Conservation (phyloP, 139 green algal species). For the Dunaliella sp. region DNA sequence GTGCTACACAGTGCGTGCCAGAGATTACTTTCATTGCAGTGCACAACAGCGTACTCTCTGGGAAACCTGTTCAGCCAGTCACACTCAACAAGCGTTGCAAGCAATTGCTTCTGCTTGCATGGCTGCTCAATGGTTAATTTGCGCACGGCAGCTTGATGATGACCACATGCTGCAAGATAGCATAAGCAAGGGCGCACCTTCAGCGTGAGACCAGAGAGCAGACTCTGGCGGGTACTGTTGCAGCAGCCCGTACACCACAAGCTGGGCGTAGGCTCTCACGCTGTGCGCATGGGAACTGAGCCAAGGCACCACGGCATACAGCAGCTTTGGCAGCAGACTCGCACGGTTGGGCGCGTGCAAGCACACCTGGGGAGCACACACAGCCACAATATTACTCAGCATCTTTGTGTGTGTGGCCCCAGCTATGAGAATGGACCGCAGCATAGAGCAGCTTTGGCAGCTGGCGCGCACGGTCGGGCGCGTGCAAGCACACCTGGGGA, state of each 20-base stretch:
- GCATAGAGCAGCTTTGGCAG: slow-evolving; percentile 39
- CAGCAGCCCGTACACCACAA: slow-evolving; percentile 39
- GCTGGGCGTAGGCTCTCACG: slow-evolving; percentile 48
- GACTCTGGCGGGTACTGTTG: slow-evolving; percentile 22
- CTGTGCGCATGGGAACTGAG: slow-evolving; percentile 47
- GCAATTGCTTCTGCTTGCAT: too few relatives aligned
- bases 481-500: neutral
- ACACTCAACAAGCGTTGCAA: too few relatives aligned
- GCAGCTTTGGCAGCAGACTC: slow-evolving; percentile 30
- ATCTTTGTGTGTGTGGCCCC: too few relatives aligned
- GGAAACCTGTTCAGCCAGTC: too few relatives aligned
- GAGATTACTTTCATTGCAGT: too few relatives aligned
- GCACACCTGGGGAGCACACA: too few relatives aligned
- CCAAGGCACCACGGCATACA: slow-evolving; percentile 42
- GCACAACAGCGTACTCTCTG: too few relatives aligned
- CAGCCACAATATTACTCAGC: too few relatives aligned
- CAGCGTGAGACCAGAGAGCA: slow-evolving; percentile 20
- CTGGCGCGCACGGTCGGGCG: neutral
- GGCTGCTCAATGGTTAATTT: too few relatives aligned
- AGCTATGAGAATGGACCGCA: slow-evolving; percentile 32
- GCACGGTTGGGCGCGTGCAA: neutral
- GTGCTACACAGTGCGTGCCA: too few relatives aligned
- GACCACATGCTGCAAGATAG: too few relatives aligned
- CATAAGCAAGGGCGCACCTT: slow-evolving; percentile 11
- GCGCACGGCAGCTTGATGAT: too few relatives aligned